A percentile compares a stretch with the other conserved stretches of the same genome.
Conservation (phyloP, 1,284 basidiomycete species). For the Pulveroboletus sp. region DNA sequence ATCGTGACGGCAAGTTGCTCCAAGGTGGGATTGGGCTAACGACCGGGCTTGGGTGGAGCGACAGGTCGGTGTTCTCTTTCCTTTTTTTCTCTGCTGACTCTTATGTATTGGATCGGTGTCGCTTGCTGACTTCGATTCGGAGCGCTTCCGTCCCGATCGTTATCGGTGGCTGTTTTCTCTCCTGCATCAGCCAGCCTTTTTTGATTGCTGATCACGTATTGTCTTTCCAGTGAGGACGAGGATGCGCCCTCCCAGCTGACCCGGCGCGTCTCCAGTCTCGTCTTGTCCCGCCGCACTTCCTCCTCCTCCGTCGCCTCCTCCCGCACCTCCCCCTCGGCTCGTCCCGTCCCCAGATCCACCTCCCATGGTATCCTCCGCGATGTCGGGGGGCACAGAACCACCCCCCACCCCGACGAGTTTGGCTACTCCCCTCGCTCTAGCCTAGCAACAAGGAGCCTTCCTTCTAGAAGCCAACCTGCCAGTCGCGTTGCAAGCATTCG, state of each 20-base stretch:
- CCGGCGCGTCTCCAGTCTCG: slow-evolving; percentile 54
- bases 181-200: slow-evolving; percentile 1
- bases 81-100: not conserved
- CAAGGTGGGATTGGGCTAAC: slow-evolving; percentile 73
- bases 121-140: too few species aligned
- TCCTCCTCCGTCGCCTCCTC: slow-evolving; percentile 28
- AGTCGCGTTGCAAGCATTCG: slow-evolving; percentile 24
- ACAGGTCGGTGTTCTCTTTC: slow-evolving; percentile 48
- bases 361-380: slow-evolving; percentile 32
- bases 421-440: slow-evolving; percentile 13
- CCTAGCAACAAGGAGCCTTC: slow-evolving; percentile 19
- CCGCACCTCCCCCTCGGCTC: slow-evolving; percentile 17
- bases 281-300: slow-evolving; percentile 43
- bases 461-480: slow-evolving; percentile 21
- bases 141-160: not conserved
- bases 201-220: not conserved
- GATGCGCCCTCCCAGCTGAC: slow-evolving; percentile 74
- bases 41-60: slow-evolving; percentile 80
- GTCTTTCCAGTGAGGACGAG: slow-evolving; percentile 63
- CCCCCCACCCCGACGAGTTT: slow-evolving; percentile 22
- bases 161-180: not conserved
- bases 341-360: slow-evolving; percentile 34
- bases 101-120: slow-evolving; percentile 11
- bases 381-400: slow-evolving; percentile 19
- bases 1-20: slow-evolving; percentile 67